Conservation (phyloP, 805 yeast species). For the Novakomyces olei region DNA sequence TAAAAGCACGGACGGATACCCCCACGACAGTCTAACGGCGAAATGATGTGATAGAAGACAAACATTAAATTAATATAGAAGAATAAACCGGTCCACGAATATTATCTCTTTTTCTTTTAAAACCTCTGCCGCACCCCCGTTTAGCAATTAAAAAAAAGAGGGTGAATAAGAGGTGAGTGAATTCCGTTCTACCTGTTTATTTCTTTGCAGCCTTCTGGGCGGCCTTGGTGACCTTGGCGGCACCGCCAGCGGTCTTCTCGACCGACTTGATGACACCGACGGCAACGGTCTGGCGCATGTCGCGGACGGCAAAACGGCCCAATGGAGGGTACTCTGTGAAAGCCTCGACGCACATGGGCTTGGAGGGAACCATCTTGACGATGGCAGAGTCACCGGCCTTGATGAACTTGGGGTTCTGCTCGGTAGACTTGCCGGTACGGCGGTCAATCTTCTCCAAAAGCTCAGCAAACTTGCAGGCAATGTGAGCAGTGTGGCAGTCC, state of each 20-base stretch:
- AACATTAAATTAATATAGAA: no score
- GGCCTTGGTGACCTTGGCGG: slow-evolving; percentile 93
- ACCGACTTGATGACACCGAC: slow-evolving; percentile 97
- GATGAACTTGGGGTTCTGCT: slow-evolving; percentile 78
- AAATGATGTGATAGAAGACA: no score
- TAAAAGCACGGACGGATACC: no score
- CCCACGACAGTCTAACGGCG: no score
- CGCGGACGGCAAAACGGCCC: slow-evolving; percentile 98
- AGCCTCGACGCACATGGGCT: slow-evolving; percentile 89
- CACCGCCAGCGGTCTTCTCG: slow-evolving; percentile 60
- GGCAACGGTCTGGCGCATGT: slow-evolving; percentile 99
- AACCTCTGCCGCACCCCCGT: no score
- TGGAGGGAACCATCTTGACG: slow-evolving; percentile 69
- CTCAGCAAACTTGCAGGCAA: slow-evolving; percentile 70
- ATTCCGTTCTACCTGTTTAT: no score
- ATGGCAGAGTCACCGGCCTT: slow-evolving; percentile 94
- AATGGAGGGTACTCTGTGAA: slow-evolving; percentile 89
- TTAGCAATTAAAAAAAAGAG: neutral
- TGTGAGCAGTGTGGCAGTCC: slow-evolving; percentile 86
- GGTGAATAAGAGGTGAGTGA: neutral
- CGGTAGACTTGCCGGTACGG: slow-evolving; percentile 77
- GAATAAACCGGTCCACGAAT: no score
- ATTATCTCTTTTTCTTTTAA: no score
- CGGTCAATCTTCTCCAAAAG: slow-evolving; percentile 71
- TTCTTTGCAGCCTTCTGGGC: slow-evolving; percentile 66